phyloP scores from a whole-genome alignment of 441 rosid species.

The Pelargonium exstipulatum region DNA sequence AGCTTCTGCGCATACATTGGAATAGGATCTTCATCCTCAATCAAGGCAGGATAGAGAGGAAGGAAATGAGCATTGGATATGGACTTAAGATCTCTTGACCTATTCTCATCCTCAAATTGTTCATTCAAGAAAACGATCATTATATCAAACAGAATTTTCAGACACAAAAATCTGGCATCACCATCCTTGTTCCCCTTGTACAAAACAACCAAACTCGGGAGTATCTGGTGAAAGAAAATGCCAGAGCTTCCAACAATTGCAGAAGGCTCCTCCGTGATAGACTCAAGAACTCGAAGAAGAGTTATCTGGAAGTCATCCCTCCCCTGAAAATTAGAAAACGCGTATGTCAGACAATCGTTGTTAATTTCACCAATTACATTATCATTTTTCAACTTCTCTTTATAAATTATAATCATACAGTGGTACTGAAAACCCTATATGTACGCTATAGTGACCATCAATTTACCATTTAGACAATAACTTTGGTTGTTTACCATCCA shows the following conservation, averaged over 20 bases:
- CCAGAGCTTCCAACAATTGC: slow-evolving; percentile 51
- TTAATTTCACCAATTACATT: neutral
- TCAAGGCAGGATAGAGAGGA: slow-evolving; percentile 79
- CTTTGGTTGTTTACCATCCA: neutral
- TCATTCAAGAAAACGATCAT: slow-evolving; percentile 70
- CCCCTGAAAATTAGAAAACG: slow-evolving; percentile 44
- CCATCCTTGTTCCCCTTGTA: slow-evolving; percentile 93
- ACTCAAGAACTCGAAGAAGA: slow-evolving; percentile 73
- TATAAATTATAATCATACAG: neutral
- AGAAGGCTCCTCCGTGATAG: slow-evolving; percentile 62
- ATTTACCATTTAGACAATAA: neutral
- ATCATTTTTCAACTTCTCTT: neutral
- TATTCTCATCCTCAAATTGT: slow-evolving; percentile 40
- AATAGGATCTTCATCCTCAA: slow-evolving; percentile 96
- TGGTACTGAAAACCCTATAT: neutral
- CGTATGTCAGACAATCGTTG: neutral
- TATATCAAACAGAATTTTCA: slow-evolving; percentile 82
- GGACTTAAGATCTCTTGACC: slow-evolving; percentile 55
- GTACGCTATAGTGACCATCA: neutral
- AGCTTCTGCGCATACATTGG: slow-evolving; percentile 97
- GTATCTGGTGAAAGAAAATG: slow-evolving; percentile 54
- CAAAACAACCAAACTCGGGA: slow-evolving; percentile 67
- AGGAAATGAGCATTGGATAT: slow-evolving; percentile 78
- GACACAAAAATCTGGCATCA: slow-evolving; percentile 87
- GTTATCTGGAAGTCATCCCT: slow-evolving; percentile 92